phyloP scores from a whole-genome alignment of 1,284 basidiomycete genomes.

The Marasmius sp. region DNA sequence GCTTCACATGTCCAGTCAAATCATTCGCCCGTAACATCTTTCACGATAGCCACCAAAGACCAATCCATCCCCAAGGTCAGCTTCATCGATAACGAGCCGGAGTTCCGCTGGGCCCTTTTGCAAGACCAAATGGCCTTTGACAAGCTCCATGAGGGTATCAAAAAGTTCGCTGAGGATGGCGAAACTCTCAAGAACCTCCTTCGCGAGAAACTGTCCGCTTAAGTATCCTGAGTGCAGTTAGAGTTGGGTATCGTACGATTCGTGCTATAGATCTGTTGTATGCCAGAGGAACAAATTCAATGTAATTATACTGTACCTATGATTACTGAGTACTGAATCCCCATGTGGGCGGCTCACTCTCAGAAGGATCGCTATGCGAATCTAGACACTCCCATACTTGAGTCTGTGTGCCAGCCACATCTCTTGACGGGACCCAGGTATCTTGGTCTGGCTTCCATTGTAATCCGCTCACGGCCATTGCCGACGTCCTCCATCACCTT shows the following conservation, averaged over 20 bases:
- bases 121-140: conserved; percentile 95
- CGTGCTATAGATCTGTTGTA: background rate
- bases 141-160: conserved; percentile 96
- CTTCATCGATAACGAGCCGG: conserved; percentile 90
- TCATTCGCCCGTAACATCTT: conserved; percentile 52
- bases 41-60: conserved; percentile 46
- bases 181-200: conserved; percentile 86
- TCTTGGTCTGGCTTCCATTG: no score
- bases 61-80: conserved; percentile 78
- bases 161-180: conserved; percentile 96
- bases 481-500: no score
- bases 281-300: background rate
- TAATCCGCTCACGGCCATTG: no score
- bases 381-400: no score
- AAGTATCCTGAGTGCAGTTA: conserved; percentile 15
- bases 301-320: no score
- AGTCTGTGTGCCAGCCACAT: no score
- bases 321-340: no score
- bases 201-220: conserved; percentile 73
- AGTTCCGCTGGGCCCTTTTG: conserved; percentile 93
- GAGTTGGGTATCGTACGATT: background rate
- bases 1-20: conserved; percentile 21
- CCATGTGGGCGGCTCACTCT: background rate
- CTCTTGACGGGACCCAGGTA: no score
- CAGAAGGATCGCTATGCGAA: no score